A percentile compares a stretch with the other conserved stretches of the same genome.
phyloP scores from a whole-genome alignment of 495 filamentous ascomycete species.

The Aspergillus asperescens region DNA sequence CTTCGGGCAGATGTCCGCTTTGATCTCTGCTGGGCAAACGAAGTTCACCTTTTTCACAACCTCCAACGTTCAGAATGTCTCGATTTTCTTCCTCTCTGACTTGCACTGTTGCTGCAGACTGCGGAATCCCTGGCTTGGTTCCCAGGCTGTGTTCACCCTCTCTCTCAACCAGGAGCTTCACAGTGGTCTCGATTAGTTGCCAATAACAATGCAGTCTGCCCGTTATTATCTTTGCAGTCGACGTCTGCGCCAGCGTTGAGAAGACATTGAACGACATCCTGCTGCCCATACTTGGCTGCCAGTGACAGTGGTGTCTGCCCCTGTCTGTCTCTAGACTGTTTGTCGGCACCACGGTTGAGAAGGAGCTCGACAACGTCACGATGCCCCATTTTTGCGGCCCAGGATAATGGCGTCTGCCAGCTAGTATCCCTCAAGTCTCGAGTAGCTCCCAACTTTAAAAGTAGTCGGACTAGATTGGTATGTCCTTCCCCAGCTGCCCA shows the following conservation, averaged over 20 bases:
- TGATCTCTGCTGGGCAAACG: too few relatives aligned
- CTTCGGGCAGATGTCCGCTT: too few relatives aligned
- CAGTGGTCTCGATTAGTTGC: not conserved
- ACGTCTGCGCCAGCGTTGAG: not conserved
- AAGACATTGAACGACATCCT: not conserved
- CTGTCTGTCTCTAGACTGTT: constrained; percentile 19
- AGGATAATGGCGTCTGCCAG: not conserved
- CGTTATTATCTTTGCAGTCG: not conserved
- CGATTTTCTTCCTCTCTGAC: too few relatives aligned
- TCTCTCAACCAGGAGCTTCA: not conserved
- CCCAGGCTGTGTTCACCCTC: not conserved
- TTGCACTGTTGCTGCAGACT: too few relatives aligned
- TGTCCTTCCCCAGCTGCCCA: constrained; percentile 21
- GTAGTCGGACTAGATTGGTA: constrained; percentile 7
- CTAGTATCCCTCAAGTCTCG: not conserved
- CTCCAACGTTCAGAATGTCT: too few relatives aligned
- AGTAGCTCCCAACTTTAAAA: constrained; percentile 14
- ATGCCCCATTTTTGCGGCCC: not conserved
- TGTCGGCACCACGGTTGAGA: not conserved
- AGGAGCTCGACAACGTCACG: not conserved
- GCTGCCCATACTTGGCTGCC: not conserved
- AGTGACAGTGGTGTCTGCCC: not conserved
- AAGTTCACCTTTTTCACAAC: too few relatives aligned
- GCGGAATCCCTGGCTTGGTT: not conserved
- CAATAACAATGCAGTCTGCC: not conserved